phyloP scores from a whole-genome alignment of 352 stramenopile genomes.

The Phytophthora palmivora region DNA sequence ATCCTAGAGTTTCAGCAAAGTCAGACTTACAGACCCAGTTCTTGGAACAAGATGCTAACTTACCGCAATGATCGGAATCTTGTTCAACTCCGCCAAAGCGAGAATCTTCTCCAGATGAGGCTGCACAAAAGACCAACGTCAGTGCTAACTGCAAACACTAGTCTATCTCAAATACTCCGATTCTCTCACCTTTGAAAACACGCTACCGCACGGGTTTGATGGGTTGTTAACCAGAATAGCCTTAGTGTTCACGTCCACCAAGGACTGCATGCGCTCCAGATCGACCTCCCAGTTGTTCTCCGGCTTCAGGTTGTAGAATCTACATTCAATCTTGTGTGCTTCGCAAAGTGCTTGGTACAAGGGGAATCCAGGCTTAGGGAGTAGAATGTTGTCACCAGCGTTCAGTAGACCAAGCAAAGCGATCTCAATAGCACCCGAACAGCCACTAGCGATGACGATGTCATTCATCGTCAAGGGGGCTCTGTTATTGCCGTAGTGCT shows the following conservation, averaged over 20 bases:
- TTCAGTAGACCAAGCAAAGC: conserved; percentile 91
- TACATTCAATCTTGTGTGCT: conserved; percentile 91
- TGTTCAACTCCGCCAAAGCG: conserved; percentile 78
- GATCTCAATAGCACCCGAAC: conserved; percentile 94
- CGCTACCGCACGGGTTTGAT: conserved; percentile 94
- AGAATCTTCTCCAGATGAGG: conserved; percentile 83
- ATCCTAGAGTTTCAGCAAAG: conserved; percentile 39
- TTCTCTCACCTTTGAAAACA: conserved; percentile 86
- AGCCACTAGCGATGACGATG: conserved; percentile 94
- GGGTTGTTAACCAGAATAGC: conserved; percentile 97
- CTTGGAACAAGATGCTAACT: conserved; percentile 27
- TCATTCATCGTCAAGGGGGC: conserved; percentile 88
- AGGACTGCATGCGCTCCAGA: conserved; percentile 90
- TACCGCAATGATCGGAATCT: conserved; percentile 94
- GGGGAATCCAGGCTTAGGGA: conserved; percentile 95
- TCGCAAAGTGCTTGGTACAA: conserved; percentile 96
- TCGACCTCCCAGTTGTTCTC: conserved; percentile 94
- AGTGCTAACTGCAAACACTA: neutral
- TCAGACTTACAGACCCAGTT: neutral
- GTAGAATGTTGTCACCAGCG: conserved; percentile 92
- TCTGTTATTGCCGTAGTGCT: conserved; percentile 67
- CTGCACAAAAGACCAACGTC: conserved; percentile 18
- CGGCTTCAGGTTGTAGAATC: conserved; percentile 92
- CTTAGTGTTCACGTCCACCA: conserved; percentile 86
- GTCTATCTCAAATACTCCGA: neutral